Percentiles rank a stretch among this genome's conserved stretches.
These are phyloP conservation scores for Pyrenula massariospora DNA, from an alignment of 495 filamentous ascomycete genomes.

Conservation along the genomic window DNA sequence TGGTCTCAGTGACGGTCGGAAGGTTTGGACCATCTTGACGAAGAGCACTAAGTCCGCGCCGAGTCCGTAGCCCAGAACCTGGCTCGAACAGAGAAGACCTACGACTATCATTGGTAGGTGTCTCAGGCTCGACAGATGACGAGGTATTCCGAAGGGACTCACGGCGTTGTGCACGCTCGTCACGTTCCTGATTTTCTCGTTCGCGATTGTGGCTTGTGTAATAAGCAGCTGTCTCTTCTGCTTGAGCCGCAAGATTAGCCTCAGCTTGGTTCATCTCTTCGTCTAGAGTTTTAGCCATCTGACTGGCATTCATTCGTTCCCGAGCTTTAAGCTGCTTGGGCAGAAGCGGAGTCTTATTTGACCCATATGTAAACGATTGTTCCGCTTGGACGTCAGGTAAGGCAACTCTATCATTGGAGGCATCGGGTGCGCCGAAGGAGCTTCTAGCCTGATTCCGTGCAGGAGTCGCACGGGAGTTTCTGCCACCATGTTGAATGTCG, in stretches of 20 bases:
- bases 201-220: not conserved
- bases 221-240: not conserved
- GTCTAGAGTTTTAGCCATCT: not conserved
- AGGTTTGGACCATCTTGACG: not conserved
- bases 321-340: not conserved
- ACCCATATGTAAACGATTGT: conserved; percentile 1
- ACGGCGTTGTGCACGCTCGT: not conserved
- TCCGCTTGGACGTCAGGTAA: not conserved
- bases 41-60: not conserved
- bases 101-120: not conserved
- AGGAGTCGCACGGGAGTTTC: not conserved
- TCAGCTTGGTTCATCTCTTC: not conserved
- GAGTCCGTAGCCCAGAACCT: not conserved
- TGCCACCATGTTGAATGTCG: not conserved
- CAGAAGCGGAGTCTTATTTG: not conserved
- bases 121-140: not conserved
- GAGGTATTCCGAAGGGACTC: not conserved
- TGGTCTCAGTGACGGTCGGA: not conserved
- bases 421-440: not conserved
- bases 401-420: not conserved
- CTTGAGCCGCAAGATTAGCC: not conserved
- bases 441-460: not conserved
- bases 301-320: not conserved
- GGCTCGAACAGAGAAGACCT: not conserved
- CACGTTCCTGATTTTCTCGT: not conserved